A percentile compares a stretch with the other conserved stretches of the same genome.
Evolutionary conservation across 768 basidiomycete species (phyloP).

Genomic region (Tricholoma hemisulphureum): DNA sequence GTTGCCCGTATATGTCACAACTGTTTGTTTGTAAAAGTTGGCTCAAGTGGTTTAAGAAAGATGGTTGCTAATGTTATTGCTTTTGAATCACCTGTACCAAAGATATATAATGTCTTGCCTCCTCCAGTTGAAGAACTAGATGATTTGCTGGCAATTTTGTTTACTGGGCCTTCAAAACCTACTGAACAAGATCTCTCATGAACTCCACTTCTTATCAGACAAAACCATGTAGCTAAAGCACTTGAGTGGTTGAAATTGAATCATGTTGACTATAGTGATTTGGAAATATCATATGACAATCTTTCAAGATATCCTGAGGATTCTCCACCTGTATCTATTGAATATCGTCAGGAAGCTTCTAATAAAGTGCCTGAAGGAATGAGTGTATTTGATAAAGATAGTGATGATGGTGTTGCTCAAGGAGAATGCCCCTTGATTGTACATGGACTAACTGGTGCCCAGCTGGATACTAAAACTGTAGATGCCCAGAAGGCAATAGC

Average conservation of each 20-base stretch:
- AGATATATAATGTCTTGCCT: too few relatives aligned
- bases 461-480: slow-evolving; percentile 19
- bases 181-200: slow-evolving; percentile 23
- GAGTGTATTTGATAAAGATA: slow-evolving; percentile 25
- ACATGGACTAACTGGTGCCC: slow-evolving; percentile 32
- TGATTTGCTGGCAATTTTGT: too few relatives aligned
- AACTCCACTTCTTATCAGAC: not conserved
- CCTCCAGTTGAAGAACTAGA: too few relatives aligned
- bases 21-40: too few relatives aligned
- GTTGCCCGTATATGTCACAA: too few relatives aligned
- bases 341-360: slow-evolving; percentile 13
- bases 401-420: slow-evolving; percentile 24
- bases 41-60: too few relatives aligned
- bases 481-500: slow-evolving; percentile 21
- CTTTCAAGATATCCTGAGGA: slow-evolving; percentile 20
- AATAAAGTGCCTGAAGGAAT: slow-evolving; percentile 17
- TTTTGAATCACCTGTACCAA: too few relatives aligned
- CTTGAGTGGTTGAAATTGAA: slow-evolving; percentile 38
- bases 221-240: slow-evolving; percentile 10
- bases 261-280: slow-evolving; percentile 32
- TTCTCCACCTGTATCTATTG: slow-evolving; percentile 22
- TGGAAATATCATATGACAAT: slow-evolving; percentile 27
- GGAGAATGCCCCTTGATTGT: slow-evolving; percentile 37
- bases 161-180: too few relatives aligned
- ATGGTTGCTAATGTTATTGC: too few relatives aligned